Evolutionary conservation across 2,329 filamentous ascomycete genomes (phyloP), one percentile per base, ranked within the genome.

Genomic region (Scedosporium boydii): DNA sequence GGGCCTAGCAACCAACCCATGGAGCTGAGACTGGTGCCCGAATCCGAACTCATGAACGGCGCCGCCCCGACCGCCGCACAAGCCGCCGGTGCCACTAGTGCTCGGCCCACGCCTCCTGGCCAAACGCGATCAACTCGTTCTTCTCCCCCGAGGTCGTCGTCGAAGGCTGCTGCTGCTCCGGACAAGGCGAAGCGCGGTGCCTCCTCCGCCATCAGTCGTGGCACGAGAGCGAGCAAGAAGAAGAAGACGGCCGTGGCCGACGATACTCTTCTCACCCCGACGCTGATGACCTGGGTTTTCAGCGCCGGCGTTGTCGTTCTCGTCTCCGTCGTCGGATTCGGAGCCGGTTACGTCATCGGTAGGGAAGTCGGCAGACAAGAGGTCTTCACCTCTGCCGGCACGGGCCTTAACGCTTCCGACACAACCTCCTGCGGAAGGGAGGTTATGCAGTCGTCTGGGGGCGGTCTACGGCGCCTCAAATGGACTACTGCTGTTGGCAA

Each of bases 261-360:
- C 1, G 70, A 77, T 5, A 69, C 77, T 2, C 69, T 80, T 42
- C 78, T 87, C 60, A 85, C 80, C 59, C 84, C 85, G 41, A 87
- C 85, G 1, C 72, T 87, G 6, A 71, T 87, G 59, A 85, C 85
- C 0, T 88, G 85, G 83, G 83, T 86, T 5, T 79, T 88, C 61
- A 85, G 83, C 63, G 86, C 86, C 6, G 86, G 87, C 18, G 86
- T 88, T 1, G 83, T 89, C 1, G 85, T 89, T 7, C 77, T 89
- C 10, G 82, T 89, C 3, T 86, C 83, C 6, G 86, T 87, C 1
- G 85, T 89, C 41, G 86, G 86, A 2, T 89, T 89, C 66, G 85
- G 86, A 2, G 86, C 86, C 7, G 86, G 87, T 10, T 88, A 87
- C 68, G 85, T 87, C 26, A 85, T 88, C 64, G 86, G 87, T 4